These are phyloP conservation scores for Aureobasidium zeae DNA, from an alignment of 2,329 filamentous ascomycete species.

Conservation along the genomic window DNA sequence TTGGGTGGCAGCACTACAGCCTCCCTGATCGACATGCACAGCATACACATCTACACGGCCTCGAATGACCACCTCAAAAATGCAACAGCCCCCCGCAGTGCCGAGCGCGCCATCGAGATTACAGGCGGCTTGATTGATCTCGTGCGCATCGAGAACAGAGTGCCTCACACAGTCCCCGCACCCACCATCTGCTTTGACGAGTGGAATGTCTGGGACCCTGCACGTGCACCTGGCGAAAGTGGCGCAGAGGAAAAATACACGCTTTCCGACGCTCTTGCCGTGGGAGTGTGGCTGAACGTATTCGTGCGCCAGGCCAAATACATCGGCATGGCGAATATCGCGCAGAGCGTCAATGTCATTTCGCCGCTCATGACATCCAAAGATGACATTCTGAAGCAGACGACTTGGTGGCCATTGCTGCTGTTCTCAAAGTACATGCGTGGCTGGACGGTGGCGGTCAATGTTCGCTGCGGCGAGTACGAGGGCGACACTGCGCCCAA, in stretches of 20 bases:
- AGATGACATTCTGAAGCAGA: conserved; percentile 57
- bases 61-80: conserved; percentile 42
- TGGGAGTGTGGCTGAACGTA: conserved; percentile 65
- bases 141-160: conserved; percentile 58
- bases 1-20: conserved; percentile 40
- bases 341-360: conserved; percentile 70
- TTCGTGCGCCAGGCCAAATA: conserved; percentile 63
- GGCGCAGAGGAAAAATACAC: conserved; percentile 69
- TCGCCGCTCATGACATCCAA: conserved; percentile 63
- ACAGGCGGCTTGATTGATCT: conserved; percentile 61
- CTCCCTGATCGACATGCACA: conserved; percentile 65
- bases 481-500: conserved; percentile 55
- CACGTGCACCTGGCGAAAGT: conserved; percentile 58
- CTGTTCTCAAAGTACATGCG: conserved; percentile 66
- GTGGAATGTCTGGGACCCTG: conserved; percentile 76
- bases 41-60: conserved; percentile 69
- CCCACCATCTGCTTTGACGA: conserved; percentile 74
- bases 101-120: conserved; percentile 66
- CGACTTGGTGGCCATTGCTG: conserved; percentile 65
- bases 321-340: conserved; percentile 70
- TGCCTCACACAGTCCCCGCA: conserved; percentile 49
- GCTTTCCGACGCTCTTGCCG: conserved; percentile 65
- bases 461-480: conserved; percentile 56
- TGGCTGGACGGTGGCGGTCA: conserved; percentile 56
- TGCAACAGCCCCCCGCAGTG: conserved; percentile 55